Evolutionary conservation across 108 stramenopile species (phyloP).

Genomic region (Mayamaea pseudoterrestris): DNA sequence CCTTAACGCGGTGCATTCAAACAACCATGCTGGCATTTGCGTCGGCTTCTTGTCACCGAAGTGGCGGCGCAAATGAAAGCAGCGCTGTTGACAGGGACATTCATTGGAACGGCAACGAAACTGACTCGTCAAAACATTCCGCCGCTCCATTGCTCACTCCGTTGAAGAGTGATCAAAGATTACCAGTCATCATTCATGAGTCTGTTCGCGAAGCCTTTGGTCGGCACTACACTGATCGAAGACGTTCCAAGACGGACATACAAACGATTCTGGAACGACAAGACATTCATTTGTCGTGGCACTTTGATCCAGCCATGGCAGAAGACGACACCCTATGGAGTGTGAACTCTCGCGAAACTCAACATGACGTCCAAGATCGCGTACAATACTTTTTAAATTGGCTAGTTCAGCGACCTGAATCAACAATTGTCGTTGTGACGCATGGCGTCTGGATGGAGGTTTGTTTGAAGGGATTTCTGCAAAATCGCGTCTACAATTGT

Average conservation of each 20-base stretch:
- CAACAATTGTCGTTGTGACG: constrained; percentile 45
- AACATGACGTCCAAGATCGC: constrained; percentile 24
- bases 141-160: not conserved
- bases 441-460: constrained; percentile 78
- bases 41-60: not conserved
- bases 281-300: not conserved
- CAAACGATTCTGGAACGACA: constrained; percentile 15
- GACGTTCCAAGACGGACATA: constrained; percentile 22
- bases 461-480: constrained; percentile 29
- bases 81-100: not conserved
- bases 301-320: constrained; percentile 14
- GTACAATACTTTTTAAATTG: constrained; percentile 32
- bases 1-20: constrained; percentile 63
- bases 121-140: not conserved
- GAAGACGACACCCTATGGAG: constrained; percentile 52
- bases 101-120: not conserved
- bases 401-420: constrained; percentile 31
- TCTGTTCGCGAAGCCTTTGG: constrained; percentile 63
- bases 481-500: constrained; percentile 61
- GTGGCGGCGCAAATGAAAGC: not conserved
- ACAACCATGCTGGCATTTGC: constrained; percentile 48
- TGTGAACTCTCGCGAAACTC: constrained; percentile 38
- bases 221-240: constrained; percentile 51
- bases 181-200: constrained; percentile 31
- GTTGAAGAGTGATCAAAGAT: not conserved